phyloP scores from a whole-genome alignment of 345 rosid species.

The Linum usitatissimum region DNA sequence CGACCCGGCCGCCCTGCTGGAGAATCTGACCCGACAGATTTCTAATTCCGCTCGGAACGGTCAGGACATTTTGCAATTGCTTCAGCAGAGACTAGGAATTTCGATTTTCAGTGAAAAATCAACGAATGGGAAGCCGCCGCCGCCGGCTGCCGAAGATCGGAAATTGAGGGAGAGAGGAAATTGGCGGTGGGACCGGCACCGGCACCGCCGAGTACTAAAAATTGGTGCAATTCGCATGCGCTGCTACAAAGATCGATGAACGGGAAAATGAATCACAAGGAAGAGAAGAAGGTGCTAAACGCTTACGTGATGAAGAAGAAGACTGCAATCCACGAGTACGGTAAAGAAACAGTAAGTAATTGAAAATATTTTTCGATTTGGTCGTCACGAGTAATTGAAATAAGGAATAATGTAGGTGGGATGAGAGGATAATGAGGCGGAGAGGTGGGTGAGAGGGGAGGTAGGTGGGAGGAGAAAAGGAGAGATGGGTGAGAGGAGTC shows the following conservation, averaged over 20 bases:
- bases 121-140: not conserved
- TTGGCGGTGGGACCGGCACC: slow-evolving; percentile 1
- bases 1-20: slow-evolving; percentile 4
- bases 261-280: not conserved
- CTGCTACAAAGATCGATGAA: not conserved
- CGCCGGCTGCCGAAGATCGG: not conserved
- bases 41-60: slow-evolving; percentile 7
- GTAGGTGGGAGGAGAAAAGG: too few relatives aligned
- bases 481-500: too few relatives aligned
- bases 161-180: slow-evolving; percentile 1
- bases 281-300: not conserved
- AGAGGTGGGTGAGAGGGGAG: too few relatives aligned
- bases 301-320: not conserved
- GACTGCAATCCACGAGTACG: not conserved
- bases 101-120: not conserved
- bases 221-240: not conserved
- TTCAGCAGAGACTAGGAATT: not conserved
- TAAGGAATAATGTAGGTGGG: too few relatives aligned
- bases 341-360: not conserved
- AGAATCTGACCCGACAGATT: slow-evolving; percentile 7
- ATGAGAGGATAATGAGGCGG: too few relatives aligned
- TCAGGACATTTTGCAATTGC: slow-evolving; percentile 11
- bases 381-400: too few relatives aligned
- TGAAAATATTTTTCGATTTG: too few relatives aligned
- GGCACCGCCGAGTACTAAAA: not conserved